Percentiles rank a stretch among this genome's conserved stretches.
phyloP scores from a whole-genome alignment of 176 grass and related monocot genomes.

The Miscanthus lutarioriparius region DNA sequence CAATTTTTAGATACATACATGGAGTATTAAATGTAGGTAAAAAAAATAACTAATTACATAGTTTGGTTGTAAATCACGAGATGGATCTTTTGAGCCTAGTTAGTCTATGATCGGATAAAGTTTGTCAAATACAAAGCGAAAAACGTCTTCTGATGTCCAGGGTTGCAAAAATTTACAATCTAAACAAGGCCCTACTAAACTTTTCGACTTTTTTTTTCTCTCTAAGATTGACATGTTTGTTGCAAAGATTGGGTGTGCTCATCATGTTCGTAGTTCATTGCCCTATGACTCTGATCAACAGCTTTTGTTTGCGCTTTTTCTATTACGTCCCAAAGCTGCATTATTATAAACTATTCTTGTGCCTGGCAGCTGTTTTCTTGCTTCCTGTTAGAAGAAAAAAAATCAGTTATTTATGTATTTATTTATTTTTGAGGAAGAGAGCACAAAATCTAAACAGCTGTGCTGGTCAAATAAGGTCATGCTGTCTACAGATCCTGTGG shows the following conservation, averaged over 20 bases:
- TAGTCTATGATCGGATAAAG: too few relatives aligned
- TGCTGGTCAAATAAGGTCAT: neutral
- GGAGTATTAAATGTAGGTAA: too few relatives aligned
- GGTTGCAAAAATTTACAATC: too few relatives aligned
- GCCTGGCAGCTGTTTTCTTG: constrained; percentile 15
- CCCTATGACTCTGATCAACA: constrained; percentile 22
- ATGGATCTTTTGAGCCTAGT: too few relatives aligned
- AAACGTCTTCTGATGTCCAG: too few relatives aligned
- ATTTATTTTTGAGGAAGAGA: neutral
- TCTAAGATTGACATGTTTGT: constrained; percentile 18
- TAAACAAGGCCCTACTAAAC: too few relatives aligned
- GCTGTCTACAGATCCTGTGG: neutral
- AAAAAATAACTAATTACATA: too few relatives aligned
- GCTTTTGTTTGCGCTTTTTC: constrained; percentile 23
- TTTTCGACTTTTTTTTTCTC: neutral
- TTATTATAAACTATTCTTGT: neutral
- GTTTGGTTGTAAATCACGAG: too few relatives aligned
- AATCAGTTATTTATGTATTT: neutral
- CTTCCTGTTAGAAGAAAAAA: constrained; percentile 30
- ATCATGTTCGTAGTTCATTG: constrained; percentile 40
- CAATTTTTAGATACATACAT: too few relatives aligned
- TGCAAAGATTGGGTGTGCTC: constrained; percentile 27
- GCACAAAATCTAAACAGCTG: constrained; percentile 20
- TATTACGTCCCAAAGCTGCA: constrained; percentile 26
- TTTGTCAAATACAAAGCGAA: too few relatives aligned